phyloP scores from a whole-genome alignment of 495 filamentous ascomycete species.

The Pyronema omphalodes region DNA sequence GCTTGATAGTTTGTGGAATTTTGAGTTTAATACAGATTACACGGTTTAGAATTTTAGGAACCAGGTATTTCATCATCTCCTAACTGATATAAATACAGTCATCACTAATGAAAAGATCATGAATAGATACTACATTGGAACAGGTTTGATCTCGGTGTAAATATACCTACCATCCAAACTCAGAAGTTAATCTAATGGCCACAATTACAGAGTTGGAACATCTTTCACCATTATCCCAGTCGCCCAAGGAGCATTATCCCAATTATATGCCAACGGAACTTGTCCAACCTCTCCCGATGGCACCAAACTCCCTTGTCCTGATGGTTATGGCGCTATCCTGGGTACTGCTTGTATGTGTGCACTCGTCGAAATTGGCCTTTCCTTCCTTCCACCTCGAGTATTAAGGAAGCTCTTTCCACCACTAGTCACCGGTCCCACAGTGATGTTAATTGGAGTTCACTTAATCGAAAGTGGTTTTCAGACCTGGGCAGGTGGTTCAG shows the following conservation, averaged over 20 bases:
- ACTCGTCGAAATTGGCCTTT: slow-evolving; percentile 54
- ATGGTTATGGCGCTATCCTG: slow-evolving; percentile 47
- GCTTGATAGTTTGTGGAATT: slow-evolving; percentile 69
- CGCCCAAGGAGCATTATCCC: slow-evolving; percentile 51
- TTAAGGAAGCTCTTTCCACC: slow-evolving; percentile 72
- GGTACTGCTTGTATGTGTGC: slow-evolving; percentile 56
- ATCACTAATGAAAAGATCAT: slow-evolving; percentile 9
- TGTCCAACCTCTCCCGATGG: slow-evolving; percentile 41
- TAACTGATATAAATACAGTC: slow-evolving; percentile 28
- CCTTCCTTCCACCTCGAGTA: slow-evolving; percentile 49
- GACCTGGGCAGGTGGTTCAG: slow-evolving; percentile 68
- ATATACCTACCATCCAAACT: not conserved
- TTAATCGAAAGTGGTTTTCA: slow-evolving; percentile 62
- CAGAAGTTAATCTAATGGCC: not conserved
- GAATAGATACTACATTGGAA: slow-evolving; percentile 53
- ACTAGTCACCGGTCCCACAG: slow-evolving; percentile 71
- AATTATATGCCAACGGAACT: slow-evolving; percentile 71
- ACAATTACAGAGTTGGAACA: slow-evolving; percentile 40
- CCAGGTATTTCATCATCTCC: slow-evolving; percentile 15
- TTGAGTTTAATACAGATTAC: slow-evolving; percentile 69
- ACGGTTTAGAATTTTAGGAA: slow-evolving; percentile 60
- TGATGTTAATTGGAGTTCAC: slow-evolving; percentile 56
- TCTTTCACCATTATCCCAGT: slow-evolving; percentile 80
- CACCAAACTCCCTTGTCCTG: slow-evolving; percentile 54
- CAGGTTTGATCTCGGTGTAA: slow-evolving; percentile 66